phyloP scores from a whole-genome alignment of 2,329 filamentous ascomycete species.

The Ilyonectria mors-panacis region DNA sequence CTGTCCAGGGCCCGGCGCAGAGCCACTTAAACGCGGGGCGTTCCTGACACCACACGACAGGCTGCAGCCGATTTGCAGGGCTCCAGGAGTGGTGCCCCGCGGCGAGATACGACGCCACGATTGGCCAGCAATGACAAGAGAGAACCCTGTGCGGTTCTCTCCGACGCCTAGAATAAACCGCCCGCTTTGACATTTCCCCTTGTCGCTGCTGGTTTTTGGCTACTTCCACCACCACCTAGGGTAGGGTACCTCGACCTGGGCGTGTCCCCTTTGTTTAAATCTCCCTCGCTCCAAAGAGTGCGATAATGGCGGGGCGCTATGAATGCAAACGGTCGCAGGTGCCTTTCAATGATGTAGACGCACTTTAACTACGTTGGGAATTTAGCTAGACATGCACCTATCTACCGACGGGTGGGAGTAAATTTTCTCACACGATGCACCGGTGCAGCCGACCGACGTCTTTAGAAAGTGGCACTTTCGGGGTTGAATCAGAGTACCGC shows the following conservation, averaged over 20 bases:
- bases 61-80: constrained; percentile 53
- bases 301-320: too few species aligned
- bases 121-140: constrained; percentile 39
- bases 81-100: constrained; percentile 51
- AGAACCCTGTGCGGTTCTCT: constrained; percentile 46
- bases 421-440: constrained; percentile 2
- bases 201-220: constrained; percentile 8
- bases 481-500: not conserved
- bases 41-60: constrained; percentile 53
- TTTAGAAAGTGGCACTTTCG: not conserved
- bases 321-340: not conserved
- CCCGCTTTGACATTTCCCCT: constrained; percentile 27
- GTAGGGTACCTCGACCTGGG: too few species aligned
- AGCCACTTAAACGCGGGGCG: constrained; percentile 54
- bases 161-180: constrained; percentile 34
- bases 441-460: constrained; percentile 3
- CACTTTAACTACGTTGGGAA: not conserved
- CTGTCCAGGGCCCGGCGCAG: constrained; percentile 21
- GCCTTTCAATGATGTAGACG: not conserved
- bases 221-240: not conserved
- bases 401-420: not conserved
- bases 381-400: constrained; percentile 5
- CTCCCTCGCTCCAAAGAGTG: too few species aligned
- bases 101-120: constrained; percentile 36
- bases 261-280: too few species aligned